A percentile compares a stretch with the other conserved stretches of the same genome.
Conservation (phyloP, 179 eudicot species). For the Pouteria campechiana region DNA sequence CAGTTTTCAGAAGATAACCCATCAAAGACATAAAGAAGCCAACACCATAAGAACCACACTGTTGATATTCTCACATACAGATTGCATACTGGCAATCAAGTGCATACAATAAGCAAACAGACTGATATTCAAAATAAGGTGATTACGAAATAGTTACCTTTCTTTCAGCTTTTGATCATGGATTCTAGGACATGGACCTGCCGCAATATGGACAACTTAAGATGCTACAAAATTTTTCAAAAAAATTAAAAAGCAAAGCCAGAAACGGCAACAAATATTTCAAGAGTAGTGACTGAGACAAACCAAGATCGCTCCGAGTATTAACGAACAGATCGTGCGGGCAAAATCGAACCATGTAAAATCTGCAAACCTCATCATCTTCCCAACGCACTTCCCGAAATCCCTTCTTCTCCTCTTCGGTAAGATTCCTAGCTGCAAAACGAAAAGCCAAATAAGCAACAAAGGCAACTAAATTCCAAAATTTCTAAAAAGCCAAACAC, state of each 20-base stretch:
- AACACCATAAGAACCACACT: not conserved
- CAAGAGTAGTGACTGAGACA: conserved; percentile 4
- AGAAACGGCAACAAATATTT: not conserved
- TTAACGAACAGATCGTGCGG: conserved; percentile 96
- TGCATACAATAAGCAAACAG: no score
- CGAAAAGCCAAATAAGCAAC: not conserved
- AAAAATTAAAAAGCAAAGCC: conserved; percentile 2
- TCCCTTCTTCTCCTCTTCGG: conserved; percentile 90
- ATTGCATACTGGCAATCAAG: no score
- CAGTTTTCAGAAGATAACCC: no score
- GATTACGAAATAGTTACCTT: no score
- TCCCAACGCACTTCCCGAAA: conserved; percentile 82
- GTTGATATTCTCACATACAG: no score
- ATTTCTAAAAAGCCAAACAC: not conserved
- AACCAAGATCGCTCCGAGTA: conserved; percentile 93
- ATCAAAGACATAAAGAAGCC: not conserved
- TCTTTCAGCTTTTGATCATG: conserved; percentile 90
- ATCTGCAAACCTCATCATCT: conserved; percentile 77
- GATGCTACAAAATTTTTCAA: no score
- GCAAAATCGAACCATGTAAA: conserved; percentile 92
- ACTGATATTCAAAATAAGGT: no score
- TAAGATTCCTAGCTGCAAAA: conserved; percentile 68
- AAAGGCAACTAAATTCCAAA: not conserved
- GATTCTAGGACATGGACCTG: conserved; percentile 84
- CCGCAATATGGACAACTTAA: no score